Percentiles rank a stretch among this genome's conserved stretches.
These are phyloP conservation scores for Aspergillus chevalieri DNA, from an alignment of 2,329 filamentous ascomycete genomes.

Conservation along the genomic window DNA sequence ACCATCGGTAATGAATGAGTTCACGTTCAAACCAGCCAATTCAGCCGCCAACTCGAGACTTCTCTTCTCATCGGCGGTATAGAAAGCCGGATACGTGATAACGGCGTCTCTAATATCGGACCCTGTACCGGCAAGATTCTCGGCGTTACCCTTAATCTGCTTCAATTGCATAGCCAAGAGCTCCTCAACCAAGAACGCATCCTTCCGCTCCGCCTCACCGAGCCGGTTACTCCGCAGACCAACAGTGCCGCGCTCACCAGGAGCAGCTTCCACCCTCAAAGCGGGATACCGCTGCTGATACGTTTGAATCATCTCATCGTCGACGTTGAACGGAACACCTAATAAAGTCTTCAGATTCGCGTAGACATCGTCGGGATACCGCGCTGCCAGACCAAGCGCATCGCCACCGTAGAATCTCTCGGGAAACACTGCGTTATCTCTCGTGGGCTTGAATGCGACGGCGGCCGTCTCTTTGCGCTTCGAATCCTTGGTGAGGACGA, in stretches of 20 bases:
- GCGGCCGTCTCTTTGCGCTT: conserved; percentile 90
- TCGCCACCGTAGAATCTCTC: conserved; percentile 90
- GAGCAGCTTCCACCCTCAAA: conserved; percentile 56
- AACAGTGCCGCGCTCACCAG: conserved; percentile 58
- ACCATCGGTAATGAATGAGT: conserved; percentile 81
- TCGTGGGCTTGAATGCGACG: conserved; percentile 86
- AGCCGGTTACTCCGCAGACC: conserved; percentile 74
- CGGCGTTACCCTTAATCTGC: conserved; percentile 83
- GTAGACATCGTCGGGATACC: conserved; percentile 91
- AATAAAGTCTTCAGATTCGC: conserved; percentile 86
- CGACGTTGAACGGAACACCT: conserved; percentile 55
- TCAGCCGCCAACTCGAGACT: conserved; percentile 79
- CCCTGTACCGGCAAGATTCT: conserved; percentile 70
- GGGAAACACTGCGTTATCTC: conserved; percentile 63
- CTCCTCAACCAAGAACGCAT: conserved; percentile 74
- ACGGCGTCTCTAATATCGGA: conserved; percentile 72
- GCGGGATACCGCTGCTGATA: conserved; percentile 75
- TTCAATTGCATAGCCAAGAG: conserved; percentile 93
- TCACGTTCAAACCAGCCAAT: conserved; percentile 78
- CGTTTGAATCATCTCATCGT: conserved; percentile 52
- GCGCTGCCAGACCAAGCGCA: conserved; percentile 75
- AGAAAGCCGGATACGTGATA: conserved; percentile 85
- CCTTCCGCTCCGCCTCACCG: conserved; percentile 56
- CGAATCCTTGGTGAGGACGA: conserved; percentile 95
- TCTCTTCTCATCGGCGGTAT: conserved; percentile 81